These are phyloP conservation scores for Peribolospora kevripleyi DNA, from an alignment of 768 basidiomycete genomes.

Conservation along the genomic window DNA sequence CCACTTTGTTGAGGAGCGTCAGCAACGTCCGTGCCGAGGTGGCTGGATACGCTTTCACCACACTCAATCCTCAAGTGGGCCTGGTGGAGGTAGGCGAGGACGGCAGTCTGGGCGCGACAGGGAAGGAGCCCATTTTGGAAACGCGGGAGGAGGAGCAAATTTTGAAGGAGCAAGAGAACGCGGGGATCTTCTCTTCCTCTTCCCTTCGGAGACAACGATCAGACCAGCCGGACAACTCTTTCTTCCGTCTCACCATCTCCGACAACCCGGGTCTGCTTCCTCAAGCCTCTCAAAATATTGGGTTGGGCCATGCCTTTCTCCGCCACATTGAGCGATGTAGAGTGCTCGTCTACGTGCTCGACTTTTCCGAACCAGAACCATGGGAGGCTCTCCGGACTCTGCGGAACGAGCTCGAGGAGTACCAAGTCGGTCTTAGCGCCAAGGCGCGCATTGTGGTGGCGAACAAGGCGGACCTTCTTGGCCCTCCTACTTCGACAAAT, in stretches of 20 bases:
- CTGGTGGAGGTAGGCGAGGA: constrained; percentile 64
- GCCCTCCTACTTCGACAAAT: constrained; percentile 10
- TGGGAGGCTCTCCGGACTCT: constrained; percentile 53
- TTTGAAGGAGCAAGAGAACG: neutral
- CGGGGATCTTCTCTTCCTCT: constrained; percentile 3
- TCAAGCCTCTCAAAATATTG: constrained; percentile 63
- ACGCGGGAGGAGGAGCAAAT: constrained; percentile 4
- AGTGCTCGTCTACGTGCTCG: constrained; percentile 77
- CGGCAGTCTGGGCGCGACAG: constrained; percentile 25
- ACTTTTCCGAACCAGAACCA: constrained; percentile 47
- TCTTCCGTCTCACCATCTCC: constrained; percentile 75
- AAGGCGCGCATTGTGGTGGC: constrained; percentile 63
- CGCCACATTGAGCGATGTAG: constrained; percentile 77
- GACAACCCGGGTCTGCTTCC: constrained; percentile 89
- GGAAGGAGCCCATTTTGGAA: constrained; percentile 13
- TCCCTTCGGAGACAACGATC: neutral
- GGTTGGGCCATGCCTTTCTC: constrained; percentile 79
- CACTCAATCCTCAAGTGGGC: constrained; percentile 77
- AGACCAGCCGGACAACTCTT: neutral
- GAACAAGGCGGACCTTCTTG: constrained; percentile 83
- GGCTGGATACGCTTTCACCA: constrained; percentile 82
- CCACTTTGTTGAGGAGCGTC: constrained; percentile 67
- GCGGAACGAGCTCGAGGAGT: constrained; percentile 54
- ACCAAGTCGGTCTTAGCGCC: constrained; percentile 45
- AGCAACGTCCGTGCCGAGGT: constrained; percentile 70